phyloP scores from a whole-genome alignment of 2,329 filamentous ascomycete species.

The Cordyceps fumosorosea region DNA sequence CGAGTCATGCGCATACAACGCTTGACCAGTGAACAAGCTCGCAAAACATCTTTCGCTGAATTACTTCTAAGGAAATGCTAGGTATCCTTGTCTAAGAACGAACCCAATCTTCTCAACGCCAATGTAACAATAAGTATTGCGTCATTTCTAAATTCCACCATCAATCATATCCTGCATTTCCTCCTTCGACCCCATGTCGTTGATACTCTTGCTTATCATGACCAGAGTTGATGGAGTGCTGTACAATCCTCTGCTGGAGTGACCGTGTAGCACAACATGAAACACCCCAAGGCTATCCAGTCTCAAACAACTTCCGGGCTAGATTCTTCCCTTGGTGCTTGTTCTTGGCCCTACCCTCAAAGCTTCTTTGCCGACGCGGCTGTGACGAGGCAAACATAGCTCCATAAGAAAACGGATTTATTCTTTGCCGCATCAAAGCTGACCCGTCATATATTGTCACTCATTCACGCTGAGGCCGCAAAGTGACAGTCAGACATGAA shows the following conservation, averaged over 20 bases:
- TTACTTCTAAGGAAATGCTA: background rate
- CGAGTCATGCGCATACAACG: background rate
- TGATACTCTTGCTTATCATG: background rate
- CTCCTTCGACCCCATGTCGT: background rate
- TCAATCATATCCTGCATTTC: background rate
- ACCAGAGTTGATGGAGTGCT: background rate
- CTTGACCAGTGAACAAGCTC: background rate
- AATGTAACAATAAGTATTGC: background rate
- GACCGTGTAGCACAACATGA: background rate
- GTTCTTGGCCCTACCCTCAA: no score
- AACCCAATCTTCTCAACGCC: no score
- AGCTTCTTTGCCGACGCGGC: no score
- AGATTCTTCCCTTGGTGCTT: background rate
- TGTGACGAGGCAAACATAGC: background rate
- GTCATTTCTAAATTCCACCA: background rate
- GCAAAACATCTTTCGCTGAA: background rate
- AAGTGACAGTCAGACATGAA: no score
- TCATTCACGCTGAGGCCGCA: background rate
- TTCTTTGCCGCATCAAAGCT: background rate
- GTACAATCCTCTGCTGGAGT: background rate
- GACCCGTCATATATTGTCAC: background rate
- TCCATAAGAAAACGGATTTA: background rate
- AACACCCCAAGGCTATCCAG: background rate
- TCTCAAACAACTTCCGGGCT: background rate
- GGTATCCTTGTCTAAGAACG: background rate